Evolutionary conservation across 257 asterid genomes (phyloP).

Genomic region (Solanum sparsipilum): DNA sequence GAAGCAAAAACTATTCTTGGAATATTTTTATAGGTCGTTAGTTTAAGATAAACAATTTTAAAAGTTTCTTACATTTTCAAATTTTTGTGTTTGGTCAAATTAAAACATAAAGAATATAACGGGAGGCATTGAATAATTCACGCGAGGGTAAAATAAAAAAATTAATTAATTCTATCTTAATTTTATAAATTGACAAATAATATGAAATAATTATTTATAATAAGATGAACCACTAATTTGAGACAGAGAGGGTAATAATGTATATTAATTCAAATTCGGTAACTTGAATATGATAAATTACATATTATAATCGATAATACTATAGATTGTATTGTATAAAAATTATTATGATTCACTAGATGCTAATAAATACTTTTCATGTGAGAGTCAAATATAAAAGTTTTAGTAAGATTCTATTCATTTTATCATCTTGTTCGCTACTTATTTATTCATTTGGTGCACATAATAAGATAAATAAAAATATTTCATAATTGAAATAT

Average conservation of each 20-base stretch:
- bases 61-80: neutral
- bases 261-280: neutral
- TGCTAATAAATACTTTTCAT: no score
- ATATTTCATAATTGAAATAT: neutral
- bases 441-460: neutral
- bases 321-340: neutral
- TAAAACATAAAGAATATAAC: no score
- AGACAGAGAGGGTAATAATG: neutral
- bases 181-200: no score
- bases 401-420: neutral
- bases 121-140: neutral
- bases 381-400: no score
- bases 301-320: neutral
- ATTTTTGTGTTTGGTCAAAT: neutral
- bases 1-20: neutral
- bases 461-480: neutral
- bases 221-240: neutral
- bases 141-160: neutral
- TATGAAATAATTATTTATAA: no score
- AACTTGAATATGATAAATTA: neutral
- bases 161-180: no score
- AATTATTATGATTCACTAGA: no score
- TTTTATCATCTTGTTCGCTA: neutral
- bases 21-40: neutral
- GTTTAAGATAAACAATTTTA: neutral